Evolutionary conservation across 202 grass and related monocot genomes (phyloP).

Genomic region (Panicum virgatum): DNA sequence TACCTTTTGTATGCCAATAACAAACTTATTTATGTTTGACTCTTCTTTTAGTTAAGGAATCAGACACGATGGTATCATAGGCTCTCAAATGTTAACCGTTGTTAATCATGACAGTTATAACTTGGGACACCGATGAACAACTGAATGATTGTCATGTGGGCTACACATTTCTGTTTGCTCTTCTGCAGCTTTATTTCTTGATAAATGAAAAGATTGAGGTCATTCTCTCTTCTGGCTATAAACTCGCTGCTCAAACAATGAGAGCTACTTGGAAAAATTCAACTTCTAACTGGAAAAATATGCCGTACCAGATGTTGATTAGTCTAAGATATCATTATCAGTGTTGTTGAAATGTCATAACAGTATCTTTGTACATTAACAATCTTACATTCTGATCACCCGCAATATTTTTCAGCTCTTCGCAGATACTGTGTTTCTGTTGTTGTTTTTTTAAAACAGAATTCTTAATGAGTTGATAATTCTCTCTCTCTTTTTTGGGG

Average conservation of each 20-base stretch:
- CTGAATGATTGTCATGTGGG: slow-evolving; percentile 17
- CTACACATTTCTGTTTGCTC: neutral
- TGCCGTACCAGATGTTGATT: neutral
- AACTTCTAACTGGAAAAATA: neutral
- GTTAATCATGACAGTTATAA: slow-evolving; percentile 6
- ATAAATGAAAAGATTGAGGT: slow-evolving; percentile 11
- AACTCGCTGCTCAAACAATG: neutral
- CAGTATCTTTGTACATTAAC: neutral
- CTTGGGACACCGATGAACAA: neutral
- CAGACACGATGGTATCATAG: neutral
- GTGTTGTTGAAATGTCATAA: neutral
- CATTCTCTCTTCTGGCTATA: neutral
- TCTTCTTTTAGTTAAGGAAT: neutral
- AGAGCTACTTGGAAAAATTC: slow-evolving; percentile 16
- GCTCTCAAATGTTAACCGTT: neutral
- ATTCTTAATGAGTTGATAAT: neutral
- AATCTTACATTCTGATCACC: neutral
- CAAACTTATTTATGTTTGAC: neutral
- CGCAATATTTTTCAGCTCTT: neutral
- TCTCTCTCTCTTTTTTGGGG: neutral
- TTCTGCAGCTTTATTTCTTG: neutral
- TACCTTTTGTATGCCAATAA: neutral
- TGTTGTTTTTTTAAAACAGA: neutral
- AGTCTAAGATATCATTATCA: neutral
- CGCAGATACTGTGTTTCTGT: neutral